A percentile compares a stretch with the other conserved stretches of the same genome.
phyloP scores from a whole-genome alignment of 2,329 filamentous ascomycete species.

The Akanthomyces uredinophilus region DNA sequence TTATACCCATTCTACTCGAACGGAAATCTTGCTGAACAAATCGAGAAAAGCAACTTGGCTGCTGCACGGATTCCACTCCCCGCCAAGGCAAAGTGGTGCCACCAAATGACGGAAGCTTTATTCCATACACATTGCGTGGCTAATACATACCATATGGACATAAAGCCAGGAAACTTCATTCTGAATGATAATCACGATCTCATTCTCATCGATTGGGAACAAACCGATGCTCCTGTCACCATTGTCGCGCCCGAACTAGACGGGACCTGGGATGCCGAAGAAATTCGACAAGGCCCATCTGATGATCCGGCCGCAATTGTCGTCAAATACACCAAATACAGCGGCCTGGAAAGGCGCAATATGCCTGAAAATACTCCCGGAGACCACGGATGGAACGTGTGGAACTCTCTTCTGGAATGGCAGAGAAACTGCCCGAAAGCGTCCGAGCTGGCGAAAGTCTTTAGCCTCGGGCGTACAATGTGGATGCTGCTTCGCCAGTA shows the following conservation, averaged over 20 bases:
- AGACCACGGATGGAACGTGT: constrained; percentile 7
- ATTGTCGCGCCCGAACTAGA: constrained; percentile 14
- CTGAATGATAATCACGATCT: constrained; percentile 18
- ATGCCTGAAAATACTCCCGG: constrained; percentile 16
- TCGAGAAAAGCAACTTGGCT: constrained; percentile 16
- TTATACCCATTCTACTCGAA: constrained; percentile 16
- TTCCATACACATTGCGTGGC: constrained; percentile 20
- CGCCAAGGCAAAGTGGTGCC: constrained; percentile 22
- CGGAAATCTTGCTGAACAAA: constrained; percentile 17
- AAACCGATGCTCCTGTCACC: constrained; percentile 21
- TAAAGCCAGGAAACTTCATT: constrained; percentile 27
- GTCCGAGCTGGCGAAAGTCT: constrained; percentile 20
- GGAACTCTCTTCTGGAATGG: constrained; percentile 20
- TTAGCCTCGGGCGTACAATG: constrained; percentile 19
- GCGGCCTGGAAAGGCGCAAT: constrained; percentile 15
- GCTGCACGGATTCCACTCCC: constrained; percentile 14
- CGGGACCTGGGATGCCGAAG: constrained; percentile 1
- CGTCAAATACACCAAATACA: constrained; percentile 16
- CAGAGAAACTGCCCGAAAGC: constrained; percentile 17
- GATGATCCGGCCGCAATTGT: not conserved
- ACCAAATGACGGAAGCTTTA: constrained; percentile 21
- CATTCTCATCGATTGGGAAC: constrained; percentile 24
- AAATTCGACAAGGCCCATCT: not conserved
- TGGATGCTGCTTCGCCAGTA: constrained; percentile 19
- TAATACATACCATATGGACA: constrained; percentile 26